These are phyloP conservation scores for Talaromyces sp. DNA, from an alignment of 2,329 filamentous ascomycete genomes.

Conservation along the genomic window DNA sequence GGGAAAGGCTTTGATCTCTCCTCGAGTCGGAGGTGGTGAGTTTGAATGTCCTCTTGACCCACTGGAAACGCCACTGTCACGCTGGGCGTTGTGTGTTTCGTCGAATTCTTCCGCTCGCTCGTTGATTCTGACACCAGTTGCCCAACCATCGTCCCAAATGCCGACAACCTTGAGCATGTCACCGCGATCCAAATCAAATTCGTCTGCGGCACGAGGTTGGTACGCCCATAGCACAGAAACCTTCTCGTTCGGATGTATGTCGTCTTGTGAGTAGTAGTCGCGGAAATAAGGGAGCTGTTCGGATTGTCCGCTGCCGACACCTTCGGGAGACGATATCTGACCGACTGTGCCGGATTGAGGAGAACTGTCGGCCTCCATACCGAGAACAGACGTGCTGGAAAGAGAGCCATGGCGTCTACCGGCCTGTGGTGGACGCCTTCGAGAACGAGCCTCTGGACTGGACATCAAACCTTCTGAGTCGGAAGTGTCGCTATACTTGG, in stretches of 20 bases:
- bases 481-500: conserved; percentile 47
- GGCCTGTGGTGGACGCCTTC: conserved; percentile 40
- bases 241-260: conserved; percentile 85
- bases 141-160: conserved; percentile 99
- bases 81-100: conserved; percentile 65
- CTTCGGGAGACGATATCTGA: conserved; percentile 79
- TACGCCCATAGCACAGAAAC: conserved; percentile 96
- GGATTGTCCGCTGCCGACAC: conserved; percentile 80
- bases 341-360: conserved; percentile 62
- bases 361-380: conserved; percentile 64
- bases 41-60: conserved; percentile 53
- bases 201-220: conserved; percentile 85
- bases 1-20: conserved; percentile 96
- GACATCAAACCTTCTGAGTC: conserved; percentile 65
- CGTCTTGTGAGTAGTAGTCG: conserved; percentile 96
- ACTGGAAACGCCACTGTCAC: conserved; percentile 90
- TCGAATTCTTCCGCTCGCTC: conserved; percentile 90
- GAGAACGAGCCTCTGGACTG: conserved; percentile 65
- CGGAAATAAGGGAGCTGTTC: conserved; percentile 96
- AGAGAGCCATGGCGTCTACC: conserved; percentile 78
- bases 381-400: conserved; percentile 75
- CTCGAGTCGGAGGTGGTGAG: conserved; percentile 59
- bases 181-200: conserved; percentile 87
- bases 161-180: conserved; percentile 98
- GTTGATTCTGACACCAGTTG: conserved; percentile 78